phyloP scores from a whole-genome alignment of 148 eudicot species.

The Fagopyrum esculentum region DNA sequence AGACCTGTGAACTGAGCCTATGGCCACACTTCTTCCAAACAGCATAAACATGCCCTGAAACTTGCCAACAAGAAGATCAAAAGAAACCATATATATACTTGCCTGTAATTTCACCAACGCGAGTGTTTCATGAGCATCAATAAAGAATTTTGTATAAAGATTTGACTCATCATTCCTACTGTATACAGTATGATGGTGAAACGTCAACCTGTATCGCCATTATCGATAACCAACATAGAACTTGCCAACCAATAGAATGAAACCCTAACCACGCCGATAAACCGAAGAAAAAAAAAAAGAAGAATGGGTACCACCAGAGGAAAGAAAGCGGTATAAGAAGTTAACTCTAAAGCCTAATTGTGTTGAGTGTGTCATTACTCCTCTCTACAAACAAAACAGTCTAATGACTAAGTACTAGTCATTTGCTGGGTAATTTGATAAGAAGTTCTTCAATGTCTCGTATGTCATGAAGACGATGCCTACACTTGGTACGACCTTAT shows the following conservation, averaged over 20 bases:
- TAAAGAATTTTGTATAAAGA: not conserved
- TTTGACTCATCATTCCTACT: not conserved
- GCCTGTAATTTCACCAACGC: no score
- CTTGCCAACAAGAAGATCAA: no score
- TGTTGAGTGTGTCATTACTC: not conserved
- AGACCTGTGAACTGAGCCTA: no score
- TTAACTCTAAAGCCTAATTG: conserved; percentile 7
- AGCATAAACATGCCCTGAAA: no score
- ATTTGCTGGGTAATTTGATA: conserved; percentile 39
- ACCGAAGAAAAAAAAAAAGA: not conserved
- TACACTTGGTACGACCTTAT: conserved; percentile 50
- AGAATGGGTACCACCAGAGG: conserved; percentile 1
- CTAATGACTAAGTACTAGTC: conserved; percentile 11
- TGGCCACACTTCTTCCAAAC: no score
- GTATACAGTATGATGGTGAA: not conserved
- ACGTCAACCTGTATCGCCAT: not conserved
- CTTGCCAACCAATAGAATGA: conserved; percentile 10
- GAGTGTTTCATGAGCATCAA: no score
- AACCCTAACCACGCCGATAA: not conserved
- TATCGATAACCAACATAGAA: not conserved
- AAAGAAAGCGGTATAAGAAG: conserved; percentile 9
- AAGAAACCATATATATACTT: no score
- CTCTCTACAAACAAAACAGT: conserved; percentile 1
- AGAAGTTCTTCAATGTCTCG: conserved; percentile 57
- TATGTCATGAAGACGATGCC: conserved; percentile 54